Conservation (phyloP, 1,284 basidiomycete genomes). For the Sporisorium reilianum region DNA sequence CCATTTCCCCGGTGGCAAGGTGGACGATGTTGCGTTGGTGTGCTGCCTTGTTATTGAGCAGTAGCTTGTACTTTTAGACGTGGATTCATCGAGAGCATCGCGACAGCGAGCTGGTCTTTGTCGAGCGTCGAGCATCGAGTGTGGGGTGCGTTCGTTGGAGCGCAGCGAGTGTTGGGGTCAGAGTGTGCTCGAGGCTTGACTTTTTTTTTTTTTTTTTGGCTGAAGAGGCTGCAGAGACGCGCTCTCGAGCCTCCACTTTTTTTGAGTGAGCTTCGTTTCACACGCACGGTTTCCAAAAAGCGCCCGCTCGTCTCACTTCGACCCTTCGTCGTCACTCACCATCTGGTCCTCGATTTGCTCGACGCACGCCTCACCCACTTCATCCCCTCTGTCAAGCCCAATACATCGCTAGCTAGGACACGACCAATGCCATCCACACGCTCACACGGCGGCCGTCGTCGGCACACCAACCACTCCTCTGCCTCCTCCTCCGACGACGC, state of each 20-base stretch:
- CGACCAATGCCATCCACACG: constrained; percentile 9
- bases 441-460: not conserved
- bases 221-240: not conserved
- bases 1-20: constrained; percentile 70
- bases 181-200: too few relatives aligned
- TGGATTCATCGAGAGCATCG: not conserved
- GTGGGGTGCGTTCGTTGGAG: too few relatives aligned
- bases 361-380: not conserved
- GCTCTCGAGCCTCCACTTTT: constrained; percentile 18
- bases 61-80: constrained; percentile 19
- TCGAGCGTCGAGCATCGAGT: not conserved
- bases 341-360: constrained; percentile 1
- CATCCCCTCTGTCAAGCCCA: too few relatives aligned
- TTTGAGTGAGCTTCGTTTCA: not conserved
- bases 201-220: too few relatives aligned
- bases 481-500: constrained; percentile 9
- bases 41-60: constrained; percentile 71
- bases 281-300: not conserved
- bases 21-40: constrained; percentile 73
- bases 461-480: not conserved
- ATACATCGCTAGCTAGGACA: too few relatives aligned
- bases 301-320: not conserved
- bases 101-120: not conserved
- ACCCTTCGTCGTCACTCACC: not conserved
- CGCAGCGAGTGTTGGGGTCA: too few relatives aligned